A percentile compares a stretch with the other conserved stretches of the same genome.
Conservation (phyloP, 192 early-diverging fungal genomes). For the Gamsiella multidivaricata region DNA sequence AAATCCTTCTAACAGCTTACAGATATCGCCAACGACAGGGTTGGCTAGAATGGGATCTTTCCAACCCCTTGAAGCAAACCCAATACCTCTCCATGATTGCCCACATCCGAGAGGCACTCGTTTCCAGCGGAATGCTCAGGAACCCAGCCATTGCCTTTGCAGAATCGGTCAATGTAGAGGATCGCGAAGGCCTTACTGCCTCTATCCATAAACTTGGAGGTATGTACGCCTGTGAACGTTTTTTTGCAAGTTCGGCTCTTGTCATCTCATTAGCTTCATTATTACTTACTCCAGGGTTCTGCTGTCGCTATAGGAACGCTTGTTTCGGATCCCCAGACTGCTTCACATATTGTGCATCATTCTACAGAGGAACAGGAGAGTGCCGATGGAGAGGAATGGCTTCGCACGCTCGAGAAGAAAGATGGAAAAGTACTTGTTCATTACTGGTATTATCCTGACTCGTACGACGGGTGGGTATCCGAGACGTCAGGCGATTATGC, state of each 20-base stretch:
- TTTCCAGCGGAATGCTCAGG: conserved; percentile 32
- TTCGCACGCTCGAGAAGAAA: conserved; percentile 66
- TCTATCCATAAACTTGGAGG: conserved; percentile 53
- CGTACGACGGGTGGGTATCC: conserved; percentile 78
- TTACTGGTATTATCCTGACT: conserved; percentile 84
- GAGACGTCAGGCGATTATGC: conserved; percentile 64
- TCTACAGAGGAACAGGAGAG: conserved; percentile 24
- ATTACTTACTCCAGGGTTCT: no score
- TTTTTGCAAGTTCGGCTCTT: neutral
- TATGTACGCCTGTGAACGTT: conserved; percentile 41
- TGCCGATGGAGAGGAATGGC: conserved; percentile 62
- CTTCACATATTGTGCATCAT: conserved; percentile 63
- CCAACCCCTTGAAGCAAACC: conserved; percentile 27
- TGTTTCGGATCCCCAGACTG: conserved; percentile 22
- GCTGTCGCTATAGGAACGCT: conserved; percentile 31
- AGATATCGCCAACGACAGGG: conserved; percentile 50
- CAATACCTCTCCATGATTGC: conserved; percentile 52
- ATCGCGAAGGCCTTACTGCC: conserved; percentile 34
- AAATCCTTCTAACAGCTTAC: conserved; percentile 59
- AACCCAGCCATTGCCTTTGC: conserved; percentile 58
- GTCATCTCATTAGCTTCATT: neutral
- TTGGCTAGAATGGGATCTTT: conserved; percentile 59
- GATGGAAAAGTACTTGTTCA: conserved; percentile 73
- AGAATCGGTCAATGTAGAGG: conserved; percentile 35
- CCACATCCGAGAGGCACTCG: conserved; percentile 49